Conservation (phyloP, 163 green algal genomes). For the Scenedesmus sp. region DNA sequence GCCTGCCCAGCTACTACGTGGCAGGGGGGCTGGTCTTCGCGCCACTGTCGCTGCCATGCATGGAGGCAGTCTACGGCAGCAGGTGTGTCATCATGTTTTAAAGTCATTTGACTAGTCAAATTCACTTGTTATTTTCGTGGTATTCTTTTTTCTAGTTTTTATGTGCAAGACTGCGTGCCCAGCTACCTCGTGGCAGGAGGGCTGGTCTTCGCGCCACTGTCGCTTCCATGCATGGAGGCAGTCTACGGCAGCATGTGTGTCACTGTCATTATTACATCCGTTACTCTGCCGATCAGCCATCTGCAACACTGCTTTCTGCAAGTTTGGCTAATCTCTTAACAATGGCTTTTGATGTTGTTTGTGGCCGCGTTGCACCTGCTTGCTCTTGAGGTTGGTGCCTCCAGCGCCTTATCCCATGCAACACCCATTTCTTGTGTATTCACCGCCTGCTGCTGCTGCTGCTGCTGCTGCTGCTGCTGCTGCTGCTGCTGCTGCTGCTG, state of each 20-base stretch:
- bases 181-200: constrained; percentile 54
- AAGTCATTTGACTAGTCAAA: not conserved
- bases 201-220: constrained; percentile 60
- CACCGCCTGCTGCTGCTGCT: not conserved
- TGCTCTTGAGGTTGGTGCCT: too few species aligned
- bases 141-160: too few species aligned
- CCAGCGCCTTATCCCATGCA: too few species aligned
- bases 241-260: constrained; percentile 56
- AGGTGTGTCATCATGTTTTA: not conserved
- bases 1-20: constrained; percentile 72
- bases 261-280: not conserved
- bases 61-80: constrained; percentile 70
- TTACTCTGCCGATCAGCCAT: too few species aligned
- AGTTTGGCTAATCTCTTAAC: too few species aligned
- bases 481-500: not conserved
- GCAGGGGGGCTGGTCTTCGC: constrained; percentile 61
- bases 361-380: too few species aligned
- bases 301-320: too few species aligned
- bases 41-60: constrained; percentile 61
- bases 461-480: not conserved
- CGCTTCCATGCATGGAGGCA: constrained; percentile 69
- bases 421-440: too few species aligned
- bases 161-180: too few species aligned
- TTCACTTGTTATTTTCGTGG: too few species aligned
- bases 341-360: too few species aligned